Conservation (phyloP, 257 asterid species). For the Solanum virginianum region DNA sequence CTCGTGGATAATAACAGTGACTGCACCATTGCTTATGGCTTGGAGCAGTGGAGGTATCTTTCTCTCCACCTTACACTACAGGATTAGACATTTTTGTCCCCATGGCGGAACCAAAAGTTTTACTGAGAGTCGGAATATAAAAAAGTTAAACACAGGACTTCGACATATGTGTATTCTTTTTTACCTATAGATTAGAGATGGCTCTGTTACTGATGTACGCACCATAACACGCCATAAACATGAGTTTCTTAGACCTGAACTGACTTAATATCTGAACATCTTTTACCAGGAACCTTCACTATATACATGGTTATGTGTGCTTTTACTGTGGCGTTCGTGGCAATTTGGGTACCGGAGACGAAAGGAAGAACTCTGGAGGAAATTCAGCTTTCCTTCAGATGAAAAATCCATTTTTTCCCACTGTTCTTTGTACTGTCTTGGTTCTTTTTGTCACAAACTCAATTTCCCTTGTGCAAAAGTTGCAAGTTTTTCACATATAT, state of each 20-base stretch:
- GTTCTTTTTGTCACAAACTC: not conserved
- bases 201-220: not conserved
- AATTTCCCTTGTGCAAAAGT: not conserved
- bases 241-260: not conserved
- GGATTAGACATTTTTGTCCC: not conserved
- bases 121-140: not conserved
- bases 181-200: not conserved
- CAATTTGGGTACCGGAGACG: constrained; percentile 74
- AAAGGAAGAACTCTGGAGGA: constrained; percentile 80
- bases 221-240: not conserved
- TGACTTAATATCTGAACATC: not conserved
- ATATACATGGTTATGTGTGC: constrained; percentile 33
- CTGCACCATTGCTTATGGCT: constrained; percentile 62
- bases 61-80: not conserved
- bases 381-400: constrained; percentile 65
- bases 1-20: constrained; percentile 64
- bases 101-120: not conserved
- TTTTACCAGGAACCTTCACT: constrained; percentile 52
- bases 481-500: not conserved
- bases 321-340: constrained; percentile 34
- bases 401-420: not conserved
- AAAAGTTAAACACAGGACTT: not conserved
- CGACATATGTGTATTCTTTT: too few relatives aligned
- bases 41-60: constrained; percentile 73
- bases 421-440: not conserved